Evolutionary conservation across 768 basidiomycete species (phyloP), one percentile per base, ranked within the genome.

Genomic region (Termitomyces sp.): DNA sequence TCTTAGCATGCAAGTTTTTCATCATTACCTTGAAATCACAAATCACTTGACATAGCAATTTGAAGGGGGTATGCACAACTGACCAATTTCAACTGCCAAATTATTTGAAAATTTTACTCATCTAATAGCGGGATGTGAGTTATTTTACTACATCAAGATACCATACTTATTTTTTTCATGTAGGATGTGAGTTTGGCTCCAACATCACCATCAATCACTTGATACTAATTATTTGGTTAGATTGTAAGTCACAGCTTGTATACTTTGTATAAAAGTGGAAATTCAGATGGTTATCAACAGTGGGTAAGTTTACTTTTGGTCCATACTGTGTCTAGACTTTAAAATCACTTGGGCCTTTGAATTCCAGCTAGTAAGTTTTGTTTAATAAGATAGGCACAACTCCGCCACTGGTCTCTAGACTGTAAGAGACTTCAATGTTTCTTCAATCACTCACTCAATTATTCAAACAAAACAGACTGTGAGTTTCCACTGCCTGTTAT

Each of bases 1-100:
- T 50, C 1, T 10, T 59, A 50, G 57, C 34, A 59, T 38, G 57
- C 51, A 31, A 51, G 46, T 59, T 17, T 40, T 59, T 48, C n/a
- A 12, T 34, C 4, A 34, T 34, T 34, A 34, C 7, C 7, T 34
- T 4, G 34, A 8, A 34, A 34, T 34, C 7, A 34, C 34, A 8
- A 34, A 34, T 34, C 7, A 34, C 34, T 34, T 4, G 7, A 34
- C 34, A 34, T 25, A 12, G 32, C 5, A 32, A 50, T 17, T 51
- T 20, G 20, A 25, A 46, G 46, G 46, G 20, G 46, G 46, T 46
- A 46, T 8, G 46, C 10, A 25, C 10, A 11, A 3, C 15, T 40
- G 38, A 40, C 12, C 40, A 42, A 42, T 17, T 17, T 42, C 15
- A 17, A 42, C 40, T 42, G 40, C 14, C 40, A 42, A 42, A 17